phyloP scores from a whole-genome alignment of 2,329 filamentous ascomycete species.

The Xylariales sp. region DNA sequence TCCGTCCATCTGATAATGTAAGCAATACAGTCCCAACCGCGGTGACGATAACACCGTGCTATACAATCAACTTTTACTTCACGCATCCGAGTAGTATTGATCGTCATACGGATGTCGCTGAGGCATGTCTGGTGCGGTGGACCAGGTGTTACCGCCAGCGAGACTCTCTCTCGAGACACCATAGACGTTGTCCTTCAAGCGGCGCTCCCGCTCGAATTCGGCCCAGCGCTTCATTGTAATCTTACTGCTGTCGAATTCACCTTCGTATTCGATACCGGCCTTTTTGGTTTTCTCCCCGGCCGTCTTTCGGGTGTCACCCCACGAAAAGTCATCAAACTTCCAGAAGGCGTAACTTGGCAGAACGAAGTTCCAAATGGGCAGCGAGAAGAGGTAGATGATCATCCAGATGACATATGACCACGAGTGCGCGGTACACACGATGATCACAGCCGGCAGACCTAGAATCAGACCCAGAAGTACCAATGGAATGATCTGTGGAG shows the following conservation, averaged over 20 bases:
- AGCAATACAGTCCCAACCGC: no score
- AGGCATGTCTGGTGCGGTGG: constrained; percentile 29
- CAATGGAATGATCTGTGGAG: constrained; percentile 82
- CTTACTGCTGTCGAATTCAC: constrained; percentile 96
- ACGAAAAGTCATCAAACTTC: constrained; percentile 99
- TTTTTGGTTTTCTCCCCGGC: constrained; percentile 86
- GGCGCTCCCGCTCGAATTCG: constrained; percentile 77
- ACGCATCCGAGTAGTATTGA: constrained; percentile 52
- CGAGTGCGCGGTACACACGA: constrained; percentile 89
- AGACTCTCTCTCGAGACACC: constrained; percentile 52
- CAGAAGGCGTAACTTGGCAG: constrained; percentile 93
- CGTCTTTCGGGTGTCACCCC: constrained; percentile 97
- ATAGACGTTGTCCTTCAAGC: constrained; percentile 42
- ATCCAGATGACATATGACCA: constrained; percentile 94
- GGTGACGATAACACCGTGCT: no score
- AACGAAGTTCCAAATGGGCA: constrained; percentile 97
- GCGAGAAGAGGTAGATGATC: constrained; percentile 87
- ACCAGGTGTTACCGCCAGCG: constrained; percentile 43
- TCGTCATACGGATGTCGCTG: constrained; percentile 43
- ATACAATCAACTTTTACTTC: no score
- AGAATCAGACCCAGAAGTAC: constrained; percentile 86
- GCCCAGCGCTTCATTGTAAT: constrained; percentile 99
- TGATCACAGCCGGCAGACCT: constrained; percentile 85
- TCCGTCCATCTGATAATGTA: background rate
- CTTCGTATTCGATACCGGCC: constrained; percentile 79